Conservation (phyloP, 2,329 filamentous ascomycete genomes). For the Alternaria solani region DNA sequence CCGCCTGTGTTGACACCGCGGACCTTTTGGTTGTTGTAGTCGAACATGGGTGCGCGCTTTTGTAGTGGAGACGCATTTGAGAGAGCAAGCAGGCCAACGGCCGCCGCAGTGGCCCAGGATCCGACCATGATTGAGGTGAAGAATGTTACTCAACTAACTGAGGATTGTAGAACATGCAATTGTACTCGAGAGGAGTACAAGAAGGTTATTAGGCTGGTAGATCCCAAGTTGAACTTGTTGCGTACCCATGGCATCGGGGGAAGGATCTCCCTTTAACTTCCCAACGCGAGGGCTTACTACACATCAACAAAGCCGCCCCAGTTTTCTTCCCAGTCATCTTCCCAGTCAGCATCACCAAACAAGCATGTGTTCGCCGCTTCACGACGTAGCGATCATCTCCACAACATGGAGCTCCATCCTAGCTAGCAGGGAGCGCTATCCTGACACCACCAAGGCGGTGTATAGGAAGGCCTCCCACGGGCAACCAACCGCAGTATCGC, state of each 20-base stretch:
- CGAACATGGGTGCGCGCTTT: conserved; percentile 55
- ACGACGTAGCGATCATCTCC: conserved; percentile 15
- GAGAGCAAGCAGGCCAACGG: conserved; percentile 43
- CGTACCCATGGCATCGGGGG: conserved; percentile 12
- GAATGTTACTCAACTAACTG: conserved; percentile 16
- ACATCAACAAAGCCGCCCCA: conserved; percentile 9
- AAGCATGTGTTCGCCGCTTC: conserved; percentile 24
- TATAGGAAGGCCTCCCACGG: conserved; percentile 26
- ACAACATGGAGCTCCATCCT: conserved; percentile 13
- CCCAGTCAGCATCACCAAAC: conserved; percentile 4
- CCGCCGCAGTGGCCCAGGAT: conserved; percentile 34
- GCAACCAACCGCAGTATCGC: conserved; percentile 21
- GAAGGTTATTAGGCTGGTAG: conserved; percentile 2
- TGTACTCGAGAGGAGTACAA: conserved; percentile 4
- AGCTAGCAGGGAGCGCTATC: conserved; percentile 8
- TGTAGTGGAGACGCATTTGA: conserved; percentile 43
- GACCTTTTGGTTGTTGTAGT: conserved; percentile 64
- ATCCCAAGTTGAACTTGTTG: conserved; percentile 12
- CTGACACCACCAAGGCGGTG: conserved; percentile 24
- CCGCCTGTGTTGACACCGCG: conserved; percentile 72
- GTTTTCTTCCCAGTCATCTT: conserved; percentile 9
- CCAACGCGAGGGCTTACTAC: not conserved
- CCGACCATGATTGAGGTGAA: conserved; percentile 34
- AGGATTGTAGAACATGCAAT: conserved; percentile 21
- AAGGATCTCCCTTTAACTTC: conserved; percentile 13